phyloP scores from a whole-genome alignment of 2,329 filamentous ascomycete species.

The Sporothrix pallida region DNA sequence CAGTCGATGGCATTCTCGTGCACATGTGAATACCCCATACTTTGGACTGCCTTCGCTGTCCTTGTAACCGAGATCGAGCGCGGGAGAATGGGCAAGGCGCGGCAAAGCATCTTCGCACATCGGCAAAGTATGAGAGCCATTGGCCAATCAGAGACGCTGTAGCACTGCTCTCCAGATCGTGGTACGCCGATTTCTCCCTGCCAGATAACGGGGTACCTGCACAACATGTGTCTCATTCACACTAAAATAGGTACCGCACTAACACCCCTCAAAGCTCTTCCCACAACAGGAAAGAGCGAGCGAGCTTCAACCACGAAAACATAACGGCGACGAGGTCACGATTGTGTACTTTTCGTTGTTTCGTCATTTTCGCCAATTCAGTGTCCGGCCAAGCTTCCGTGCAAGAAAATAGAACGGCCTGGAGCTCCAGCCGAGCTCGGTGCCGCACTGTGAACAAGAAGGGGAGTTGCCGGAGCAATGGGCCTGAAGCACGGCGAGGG shows the following conservation, averaged over 20 bases:
- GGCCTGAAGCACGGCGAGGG: background rate
- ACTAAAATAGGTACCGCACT: slow-evolving; percentile 19
- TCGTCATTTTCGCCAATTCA: slow-evolving; percentile 1
- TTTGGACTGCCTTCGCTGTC: background rate
- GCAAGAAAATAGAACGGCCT: slow-evolving; percentile 14
- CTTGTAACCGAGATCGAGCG: slow-evolving; percentile 29
- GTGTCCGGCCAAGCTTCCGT: background rate
- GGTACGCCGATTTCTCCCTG: slow-evolving; percentile 29
- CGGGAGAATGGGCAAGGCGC: slow-evolving; percentile 27
- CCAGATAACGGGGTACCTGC: slow-evolving; percentile 13
- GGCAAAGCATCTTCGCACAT: slow-evolving; percentile 22
- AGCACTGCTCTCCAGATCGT: background rate
- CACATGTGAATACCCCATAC: background rate
- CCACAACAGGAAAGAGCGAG: slow-evolving; percentile 9
- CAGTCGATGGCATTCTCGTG: background rate
- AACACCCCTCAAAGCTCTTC: background rate
- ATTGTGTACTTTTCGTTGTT: background rate
- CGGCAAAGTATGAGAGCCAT: slow-evolving; percentile 24
- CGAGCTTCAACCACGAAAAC: slow-evolving; percentile 29
- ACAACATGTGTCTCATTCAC: background rate
- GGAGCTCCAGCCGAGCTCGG: slow-evolving; percentile 23
- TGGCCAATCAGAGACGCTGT: slow-evolving; percentile 28
- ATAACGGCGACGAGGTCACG: slow-evolving; percentile 21
- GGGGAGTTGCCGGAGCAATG: slow-evolving; percentile 2
- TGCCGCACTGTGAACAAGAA: background rate